Evolutionary conservation across 2,329 filamentous ascomycete genomes (phyloP).

Genomic region (Sarocladiaceae sp.): DNA sequence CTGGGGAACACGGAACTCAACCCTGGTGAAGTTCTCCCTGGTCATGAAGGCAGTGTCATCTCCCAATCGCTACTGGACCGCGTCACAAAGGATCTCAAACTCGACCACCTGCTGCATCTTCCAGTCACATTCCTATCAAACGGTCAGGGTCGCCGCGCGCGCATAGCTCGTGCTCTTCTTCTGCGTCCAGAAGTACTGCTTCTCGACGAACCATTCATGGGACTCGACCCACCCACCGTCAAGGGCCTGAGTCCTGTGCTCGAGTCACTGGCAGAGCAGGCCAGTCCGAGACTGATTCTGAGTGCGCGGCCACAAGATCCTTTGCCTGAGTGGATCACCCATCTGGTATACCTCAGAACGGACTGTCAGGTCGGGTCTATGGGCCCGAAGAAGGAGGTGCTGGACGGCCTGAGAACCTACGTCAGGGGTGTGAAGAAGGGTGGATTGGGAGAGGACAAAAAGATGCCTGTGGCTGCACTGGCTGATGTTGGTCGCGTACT

Average conservation of each 20-base stretch:
- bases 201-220: conserved; percentile 94
- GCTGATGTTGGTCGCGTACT: conserved; percentile 44
- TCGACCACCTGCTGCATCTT: conserved; percentile 65
- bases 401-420: conserved; percentile 46
- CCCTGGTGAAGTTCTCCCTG: conserved; percentile 42
- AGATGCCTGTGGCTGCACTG: conserved; percentile 40
- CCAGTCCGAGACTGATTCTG: conserved; percentile 66
- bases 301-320: conserved; percentile 79
- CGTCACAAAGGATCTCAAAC: conserved; percentile 62
- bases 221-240: conserved; percentile 79
- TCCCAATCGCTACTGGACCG: conserved; percentile 47
- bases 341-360: conserved; percentile 66
- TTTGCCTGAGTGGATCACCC: conserved; percentile 85
- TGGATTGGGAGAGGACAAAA: conserved; percentile 36
- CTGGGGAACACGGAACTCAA: conserved; percentile 80
- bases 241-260: conserved; percentile 66
- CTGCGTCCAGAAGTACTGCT: conserved; percentile 73
- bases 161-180: conserved; percentile 82
- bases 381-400: conserved; percentile 58
- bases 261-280: conserved; percentile 57
- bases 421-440: conserved; percentile 40
- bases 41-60: conserved; percentile 39
- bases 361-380: conserved; percentile 59
- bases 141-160: conserved; percentile 79
- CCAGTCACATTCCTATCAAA: conserved; percentile 90